Evolutionary conservation across 805 yeast genomes (phyloP).

Genomic region (Candida alai): DNA sequence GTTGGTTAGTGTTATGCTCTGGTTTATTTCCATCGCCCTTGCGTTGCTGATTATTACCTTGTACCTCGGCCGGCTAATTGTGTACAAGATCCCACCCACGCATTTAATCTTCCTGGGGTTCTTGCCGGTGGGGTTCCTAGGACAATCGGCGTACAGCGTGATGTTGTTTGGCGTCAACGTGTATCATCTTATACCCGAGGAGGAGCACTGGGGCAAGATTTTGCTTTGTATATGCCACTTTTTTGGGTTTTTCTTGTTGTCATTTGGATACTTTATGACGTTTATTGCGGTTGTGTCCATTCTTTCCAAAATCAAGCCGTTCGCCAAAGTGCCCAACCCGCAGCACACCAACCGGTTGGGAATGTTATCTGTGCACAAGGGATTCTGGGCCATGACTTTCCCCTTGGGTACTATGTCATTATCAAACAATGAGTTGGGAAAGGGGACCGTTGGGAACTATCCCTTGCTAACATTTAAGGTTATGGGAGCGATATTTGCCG

Average conservation of each 20-base stretch:
- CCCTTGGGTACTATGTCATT: constrained; percentile 82
- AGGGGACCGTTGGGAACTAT: constrained; percentile 31
- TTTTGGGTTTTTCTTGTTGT: constrained; percentile 42
- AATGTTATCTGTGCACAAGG: constrained; percentile 16
- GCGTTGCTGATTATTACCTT: constrained; percentile 55
- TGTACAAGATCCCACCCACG: constrained; percentile 57
- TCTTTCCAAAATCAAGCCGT: constrained; percentile 41
- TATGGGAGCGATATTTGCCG: constrained; percentile 58
- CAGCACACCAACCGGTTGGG: constrained; percentile 18
- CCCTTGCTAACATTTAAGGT: constrained; percentile 54
- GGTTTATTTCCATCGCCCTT: constrained; percentile 65
- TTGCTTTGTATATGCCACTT: constrained; percentile 21
- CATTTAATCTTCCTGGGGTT: constrained; percentile 59
- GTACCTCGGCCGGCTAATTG: constrained; percentile 56
- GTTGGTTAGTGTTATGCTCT: constrained; percentile 52
- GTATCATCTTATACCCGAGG: constrained; percentile 10
- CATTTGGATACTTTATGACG: constrained; percentile 55
- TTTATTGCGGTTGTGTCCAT: constrained; percentile 32
- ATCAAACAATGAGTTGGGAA: constrained; percentile 51
- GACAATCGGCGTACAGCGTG: constrained; percentile 78
- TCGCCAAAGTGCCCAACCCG: constrained; percentile 26
- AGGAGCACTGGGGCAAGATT: constrained; percentile 13
- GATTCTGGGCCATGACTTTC: constrained; percentile 76
- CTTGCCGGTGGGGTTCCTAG: constrained; percentile 78
- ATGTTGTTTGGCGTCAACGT: constrained; percentile 48